Evolutionary conservation across 108 stramenopile genomes (phyloP), one percentile per base, ranked within the genome.

Genomic region (Cyclotella distinguenda): DNA sequence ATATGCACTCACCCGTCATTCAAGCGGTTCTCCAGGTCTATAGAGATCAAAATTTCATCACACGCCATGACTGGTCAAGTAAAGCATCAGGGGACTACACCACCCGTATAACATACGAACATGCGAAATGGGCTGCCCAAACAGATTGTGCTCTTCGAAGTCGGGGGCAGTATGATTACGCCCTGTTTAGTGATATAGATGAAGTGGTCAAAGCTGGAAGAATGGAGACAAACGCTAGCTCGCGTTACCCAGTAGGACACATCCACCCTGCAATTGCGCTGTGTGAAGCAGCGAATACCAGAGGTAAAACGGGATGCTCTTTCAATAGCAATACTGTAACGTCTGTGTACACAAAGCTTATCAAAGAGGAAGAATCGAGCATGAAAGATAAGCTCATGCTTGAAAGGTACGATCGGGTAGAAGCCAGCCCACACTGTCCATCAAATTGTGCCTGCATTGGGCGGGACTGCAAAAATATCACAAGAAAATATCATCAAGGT

Each of bases 71-170:
- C 54, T 76, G 74, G 74, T 76, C 74, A 9, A 42, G 16, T 13
- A 76, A 76, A 58, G 74, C 62, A 9, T 76, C 74, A 34, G 66
- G 66, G 11, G 38, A 38, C 28, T 76, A 76, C 53, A 76, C 74
- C 34, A 76, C 74, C 39, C 47, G 48, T 13, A 44, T 56, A 57
- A 68, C 74, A 6, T 76, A 76, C 48, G 74, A 76, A 46, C 74
- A 76, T 63, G 74, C 74, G 19, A 76, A 76, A 58, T 76, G 74
- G 74, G 74, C 74, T 35, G 60, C 74, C 43, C 74, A 76, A 47
- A 63, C 74, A 18, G 74, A 76, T 43, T 76, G 74, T 44, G 74
- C 61, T 1, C 45, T 76, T 9, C 59, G 74, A 21, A 59, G 58
- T 52, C 59, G 74, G 22, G 66, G 74, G 4, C 32, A 54, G 0